Evolutionary conservation across 139 green algal genomes (phyloP), one percentile per base, ranked within the genome.

Genomic region (Spirogloea muscicola): DNA sequence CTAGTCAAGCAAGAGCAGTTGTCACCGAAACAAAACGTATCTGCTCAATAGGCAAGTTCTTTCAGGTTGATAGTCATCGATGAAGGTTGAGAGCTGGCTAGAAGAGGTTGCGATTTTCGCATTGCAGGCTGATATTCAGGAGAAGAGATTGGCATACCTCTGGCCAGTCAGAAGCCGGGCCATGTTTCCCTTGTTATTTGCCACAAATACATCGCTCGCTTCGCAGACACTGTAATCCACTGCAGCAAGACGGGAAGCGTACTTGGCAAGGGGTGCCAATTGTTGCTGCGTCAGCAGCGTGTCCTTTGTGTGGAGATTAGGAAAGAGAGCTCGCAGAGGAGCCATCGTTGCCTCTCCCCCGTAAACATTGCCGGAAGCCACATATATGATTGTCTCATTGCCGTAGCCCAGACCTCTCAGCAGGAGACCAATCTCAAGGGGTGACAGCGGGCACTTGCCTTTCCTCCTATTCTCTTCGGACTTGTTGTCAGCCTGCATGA

Each of bases 171-270:
- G 9, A 16, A 73, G 10, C 33, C 62, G 58, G 3, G 71, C 71
- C 71, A 79, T 79, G 43, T 79, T 72, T 41, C 71, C 71, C 5
- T 27, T 40, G 61, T 79, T 76, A 4, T 60, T 79, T 16, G 71
- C 29, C 5, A 79, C 27, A 25, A 79, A 79, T 18, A 79, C 49
- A 3, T 79, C 62, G n/a, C 65, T 78, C 61, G 76, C 65, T 6
- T 76, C 61, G 21, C 31, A 61, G 33, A 79, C 71, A 16, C 76
- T 60, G 37, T 79, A 79, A 38, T 76, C 71, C 27, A 79, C 1
- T 18, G 71, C 71, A 9, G 71, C 71, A 42, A 76, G 38, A 2
- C 31, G 33, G 40, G 48, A 76, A 42, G 37, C 29, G 59, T 72
- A 61, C 0, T 10, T 21, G 18, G 38, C 42, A 3, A 79, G 66